Conservation (phyloP, 306 rosid species). For the Canavalia ensiformis region DNA sequence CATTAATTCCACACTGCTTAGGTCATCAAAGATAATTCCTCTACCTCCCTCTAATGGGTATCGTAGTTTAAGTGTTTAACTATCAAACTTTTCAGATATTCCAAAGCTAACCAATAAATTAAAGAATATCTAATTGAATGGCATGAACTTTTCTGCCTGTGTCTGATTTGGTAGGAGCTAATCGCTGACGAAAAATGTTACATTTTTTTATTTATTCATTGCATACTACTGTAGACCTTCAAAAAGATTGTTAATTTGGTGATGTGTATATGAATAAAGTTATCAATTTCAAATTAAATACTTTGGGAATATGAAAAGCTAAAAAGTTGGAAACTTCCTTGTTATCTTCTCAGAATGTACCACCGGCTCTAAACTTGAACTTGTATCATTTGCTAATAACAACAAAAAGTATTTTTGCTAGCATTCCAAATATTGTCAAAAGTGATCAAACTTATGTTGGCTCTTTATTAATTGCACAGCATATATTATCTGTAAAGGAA, state of each 20-base stretch:
- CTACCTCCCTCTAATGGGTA: not conserved
- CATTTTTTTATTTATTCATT: constrained; percentile 8
- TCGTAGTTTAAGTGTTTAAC: constrained; percentile 40
- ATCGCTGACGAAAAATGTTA: constrained; percentile 40
- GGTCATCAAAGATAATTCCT: constrained; percentile 40
- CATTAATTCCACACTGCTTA: constrained; percentile 35
- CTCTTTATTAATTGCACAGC: constrained; percentile 36
- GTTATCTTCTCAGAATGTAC: constrained; percentile 16
- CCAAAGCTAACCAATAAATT: constrained; percentile 19
- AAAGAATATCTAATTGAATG: constrained; percentile 24
- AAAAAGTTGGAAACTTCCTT: constrained; percentile 34
- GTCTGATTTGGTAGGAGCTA: constrained; percentile 16
- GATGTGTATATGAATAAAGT: not conserved
- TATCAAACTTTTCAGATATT: constrained; percentile 30
- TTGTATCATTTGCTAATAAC: constrained; percentile 38
- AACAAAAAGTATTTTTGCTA: constrained; percentile 30
- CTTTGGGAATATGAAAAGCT: constrained; percentile 37
- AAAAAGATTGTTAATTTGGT: not conserved
- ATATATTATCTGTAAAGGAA: constrained; percentile 42
- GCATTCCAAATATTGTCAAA: constrained; percentile 33
- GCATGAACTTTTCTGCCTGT: constrained; percentile 20
- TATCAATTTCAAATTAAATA: constrained; percentile 1
- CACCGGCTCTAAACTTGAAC: not conserved
- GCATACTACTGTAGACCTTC: not conserved
- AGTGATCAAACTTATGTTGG: constrained; percentile 30